Evolutionary conservation across 2,329 filamentous ascomycete species (phyloP).

Genomic region (Fusarium udum): DNA sequence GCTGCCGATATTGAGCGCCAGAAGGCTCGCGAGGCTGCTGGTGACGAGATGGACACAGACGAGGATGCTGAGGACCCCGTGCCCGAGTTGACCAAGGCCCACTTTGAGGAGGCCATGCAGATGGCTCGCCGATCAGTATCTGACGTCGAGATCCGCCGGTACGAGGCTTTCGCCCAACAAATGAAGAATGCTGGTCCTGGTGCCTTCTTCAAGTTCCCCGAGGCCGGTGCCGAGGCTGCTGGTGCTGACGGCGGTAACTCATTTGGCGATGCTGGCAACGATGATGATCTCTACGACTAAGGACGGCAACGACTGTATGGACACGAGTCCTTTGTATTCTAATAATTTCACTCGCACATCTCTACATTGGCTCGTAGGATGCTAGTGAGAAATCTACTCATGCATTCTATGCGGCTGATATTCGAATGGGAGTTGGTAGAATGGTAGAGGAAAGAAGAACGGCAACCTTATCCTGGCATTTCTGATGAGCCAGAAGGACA

Average conservation of each 20-base stretch:
- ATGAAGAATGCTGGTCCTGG: conserved; percentile 98
- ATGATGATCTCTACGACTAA: conserved; percentile 98
- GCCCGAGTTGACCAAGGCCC: conserved; percentile 91
- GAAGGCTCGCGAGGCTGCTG: conserved; percentile 88
- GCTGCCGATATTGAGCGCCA: conserved; percentile 85
- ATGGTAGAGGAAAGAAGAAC: conserved; percentile 42
- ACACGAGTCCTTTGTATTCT: conserved; percentile 56
- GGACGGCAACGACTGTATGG: conserved; percentile 30
- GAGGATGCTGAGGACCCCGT: conserved; percentile 91
- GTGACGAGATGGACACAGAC: conserved; percentile 75
- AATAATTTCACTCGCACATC: conserved; percentile 53
- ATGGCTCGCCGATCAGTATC: conserved; percentile 92
- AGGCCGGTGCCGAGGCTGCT: conserved; percentile 71
- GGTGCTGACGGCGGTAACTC: conserved; percentile 67
- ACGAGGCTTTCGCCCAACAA: conserved; percentile 97
- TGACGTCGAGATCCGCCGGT: conserved; percentile 96
- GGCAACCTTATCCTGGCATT: conserved; percentile 25
- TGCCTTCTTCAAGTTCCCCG: conserved; percentile 97
- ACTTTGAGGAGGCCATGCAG: conserved; percentile 99
- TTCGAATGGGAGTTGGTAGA: conserved; percentile 51
- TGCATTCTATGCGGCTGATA: conserved; percentile 40
- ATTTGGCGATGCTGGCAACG: conserved; percentile 88
- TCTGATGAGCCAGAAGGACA: conserved; percentile 16
- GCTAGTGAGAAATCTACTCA: conserved; percentile 36
- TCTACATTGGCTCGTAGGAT: conserved; percentile 43